phyloP scores from a whole-genome alignment of 2,329 filamentous ascomycete genomes.

The Calycina marina region DNA sequence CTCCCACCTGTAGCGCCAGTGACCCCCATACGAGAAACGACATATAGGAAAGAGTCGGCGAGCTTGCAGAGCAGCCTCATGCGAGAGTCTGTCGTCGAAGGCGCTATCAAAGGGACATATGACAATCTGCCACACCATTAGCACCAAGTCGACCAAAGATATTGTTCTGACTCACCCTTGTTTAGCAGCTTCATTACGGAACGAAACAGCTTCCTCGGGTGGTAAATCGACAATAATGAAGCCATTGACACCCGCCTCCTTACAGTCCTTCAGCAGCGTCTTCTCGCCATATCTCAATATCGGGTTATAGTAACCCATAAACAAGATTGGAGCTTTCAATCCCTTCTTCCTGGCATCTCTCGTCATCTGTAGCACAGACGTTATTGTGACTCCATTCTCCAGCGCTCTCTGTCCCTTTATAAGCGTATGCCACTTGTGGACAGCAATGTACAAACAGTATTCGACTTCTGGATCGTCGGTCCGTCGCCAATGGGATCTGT shows the following conservation, averaged over 20 bases:
- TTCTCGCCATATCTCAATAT: conserved; percentile 90
- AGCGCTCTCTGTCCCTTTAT: conserved; percentile 45
- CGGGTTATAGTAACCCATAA: conserved; percentile 99
- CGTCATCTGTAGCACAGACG: conserved; percentile 68
- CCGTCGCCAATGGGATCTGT: conserved; percentile 97
- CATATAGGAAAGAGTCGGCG: conserved; percentile 97
- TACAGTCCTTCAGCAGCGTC: conserved; percentile 69
- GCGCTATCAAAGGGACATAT: conserved; percentile 93
- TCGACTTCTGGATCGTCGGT: conserved; percentile 89
- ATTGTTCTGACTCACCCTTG: conserved; percentile 41
- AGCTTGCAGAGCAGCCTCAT: conserved; percentile 96
- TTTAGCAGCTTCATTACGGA: conserved; percentile 69
- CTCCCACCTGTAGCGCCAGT: conserved; percentile 70
- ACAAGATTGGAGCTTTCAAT: conserved; percentile 65
- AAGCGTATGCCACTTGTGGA: conserved; percentile 5
- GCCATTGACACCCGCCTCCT: conserved; percentile 75
- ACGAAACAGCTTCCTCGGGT: conserved; percentile 87
- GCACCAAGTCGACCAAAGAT: conserved; percentile 4
- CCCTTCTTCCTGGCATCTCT: conserved; percentile 64
- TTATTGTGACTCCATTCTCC: conserved; percentile 74
- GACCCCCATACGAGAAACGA: conserved; percentile 93
- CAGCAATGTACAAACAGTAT: conserved; percentile 44
- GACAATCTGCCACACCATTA: conserved; percentile 45
- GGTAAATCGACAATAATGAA: conserved; percentile 96
- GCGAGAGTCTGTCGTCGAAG: conserved; percentile 77